A percentile compares a stretch with the other conserved stretches of the same genome.
These are phyloP conservation scores for Fusarium sp. DNA, from an alignment of 2,329 filamentous ascomycete species.

Conservation along the genomic window DNA sequence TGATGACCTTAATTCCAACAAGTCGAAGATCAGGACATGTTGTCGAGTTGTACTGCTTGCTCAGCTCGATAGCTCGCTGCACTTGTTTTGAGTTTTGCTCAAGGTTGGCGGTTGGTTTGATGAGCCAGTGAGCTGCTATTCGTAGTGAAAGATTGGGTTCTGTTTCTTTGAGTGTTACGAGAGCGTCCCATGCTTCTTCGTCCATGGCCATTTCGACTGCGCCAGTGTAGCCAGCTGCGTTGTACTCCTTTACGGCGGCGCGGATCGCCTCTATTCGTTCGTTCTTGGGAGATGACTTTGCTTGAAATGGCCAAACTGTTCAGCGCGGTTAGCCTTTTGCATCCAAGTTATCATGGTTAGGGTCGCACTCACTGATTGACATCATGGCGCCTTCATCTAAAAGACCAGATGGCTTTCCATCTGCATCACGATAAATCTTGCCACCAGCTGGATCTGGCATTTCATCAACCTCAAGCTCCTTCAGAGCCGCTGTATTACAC, in stretches of 20 bases:
- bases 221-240: constrained; percentile 62
- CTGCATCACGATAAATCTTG: constrained; percentile 57
- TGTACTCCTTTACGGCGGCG: constrained; percentile 60
- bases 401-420: constrained; percentile 59
- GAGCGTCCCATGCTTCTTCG: constrained; percentile 62
- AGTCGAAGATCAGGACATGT: constrained; percentile 55
- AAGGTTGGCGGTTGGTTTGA: constrained; percentile 52
- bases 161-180: constrained; percentile 53
- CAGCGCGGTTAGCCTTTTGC: accelerated
- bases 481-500: constrained; percentile 62
- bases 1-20: constrained; percentile 70
- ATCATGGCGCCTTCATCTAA: constrained; percentile 52
- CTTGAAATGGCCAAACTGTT: constrained; percentile 57
- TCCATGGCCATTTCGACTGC: constrained; percentile 70
- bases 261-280: constrained; percentile 59
- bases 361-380: constrained; percentile 51
- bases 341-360: constrained; percentile 47
- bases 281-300: constrained; percentile 54
- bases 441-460: constrained; percentile 61
- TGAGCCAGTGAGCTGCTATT: constrained; percentile 65
- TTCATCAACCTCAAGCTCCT: constrained; percentile 57
- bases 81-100: constrained; percentile 56
- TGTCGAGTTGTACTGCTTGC: constrained; percentile 45
- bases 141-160: constrained; percentile 50
- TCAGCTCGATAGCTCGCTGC: constrained; percentile 58